Conservation (phyloP, 176 grass and related monocot species). For the Triticum urartu region DNA sequence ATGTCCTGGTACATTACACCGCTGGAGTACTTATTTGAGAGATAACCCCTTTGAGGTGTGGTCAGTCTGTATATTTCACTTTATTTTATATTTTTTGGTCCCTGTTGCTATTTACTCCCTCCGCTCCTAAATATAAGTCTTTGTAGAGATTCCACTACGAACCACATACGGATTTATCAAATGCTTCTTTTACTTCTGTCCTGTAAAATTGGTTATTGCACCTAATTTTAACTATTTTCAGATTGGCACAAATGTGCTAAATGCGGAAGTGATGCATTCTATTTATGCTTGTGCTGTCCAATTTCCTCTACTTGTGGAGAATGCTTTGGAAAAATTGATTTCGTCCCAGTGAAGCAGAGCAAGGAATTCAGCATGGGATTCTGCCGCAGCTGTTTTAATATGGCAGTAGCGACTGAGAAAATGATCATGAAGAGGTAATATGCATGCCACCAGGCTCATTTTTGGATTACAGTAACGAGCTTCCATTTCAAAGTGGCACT, state of each 20-base stretch:
- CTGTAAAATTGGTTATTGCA: neutral
- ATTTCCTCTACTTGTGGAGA: constrained; percentile 50
- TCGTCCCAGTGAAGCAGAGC: constrained; percentile 46
- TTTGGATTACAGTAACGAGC: constrained; percentile 15
- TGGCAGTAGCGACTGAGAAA: constrained; percentile 41
- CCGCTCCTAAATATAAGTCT: too few relatives aligned
- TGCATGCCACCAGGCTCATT: constrained; percentile 11
- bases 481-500: neutral
- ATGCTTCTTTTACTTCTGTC: constrained; percentile 19
- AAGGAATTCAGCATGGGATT: constrained; percentile 83
- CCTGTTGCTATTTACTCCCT: too few relatives aligned
- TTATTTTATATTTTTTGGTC: too few relatives aligned
- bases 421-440: constrained; percentile 55
- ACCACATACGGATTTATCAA: neutral
- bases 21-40: too few relatives aligned
- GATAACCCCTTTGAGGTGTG: too few relatives aligned
- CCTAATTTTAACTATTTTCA: constrained; percentile 41
- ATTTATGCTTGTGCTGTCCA: constrained; percentile 79
- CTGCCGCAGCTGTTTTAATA: constrained; percentile 58
- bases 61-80: too few relatives aligned
- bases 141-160: too few relatives aligned
- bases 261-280: constrained; percentile 49
- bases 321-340: constrained; percentile 62
- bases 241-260: constrained; percentile 71
- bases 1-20: too few relatives aligned